Evolutionary conservation across 129 eudicot genomes (phyloP), one percentile per base, ranked within the genome.

Genomic region (Smallanthus sonchifolius): DNA sequence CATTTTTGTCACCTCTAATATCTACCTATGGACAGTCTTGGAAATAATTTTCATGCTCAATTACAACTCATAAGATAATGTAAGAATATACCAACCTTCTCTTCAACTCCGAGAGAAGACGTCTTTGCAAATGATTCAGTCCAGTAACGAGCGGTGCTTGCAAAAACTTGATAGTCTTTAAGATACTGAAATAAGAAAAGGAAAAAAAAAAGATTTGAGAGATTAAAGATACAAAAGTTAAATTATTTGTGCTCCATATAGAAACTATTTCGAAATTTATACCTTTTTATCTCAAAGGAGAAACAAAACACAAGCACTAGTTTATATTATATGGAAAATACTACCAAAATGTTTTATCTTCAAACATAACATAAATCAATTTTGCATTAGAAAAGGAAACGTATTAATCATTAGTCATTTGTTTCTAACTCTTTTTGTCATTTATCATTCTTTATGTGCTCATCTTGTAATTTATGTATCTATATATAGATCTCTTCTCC

Each of bases 101-200:
- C 98, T 82, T 93, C 96, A 49, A 83, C 77, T 45, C 92, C 92
- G 34, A 83, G 83, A 74, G 92, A 77, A 7, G 92, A 85, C n/a
- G 85, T 52, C 78, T 72, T 93, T 6, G 98, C 97, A 83, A 86
- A 93, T 37, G 95, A 80, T 77, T 90, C 96, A 0, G 98, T 90
- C 98, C 96, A 93, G 78, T 92, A 92, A 61, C 96, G 96, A 70
- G 98, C 96, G 11, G 98, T 93, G 81, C 88, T 80, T 59, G 81
- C 87, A 66, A 86, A 93, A 30, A 89, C 86, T 48, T 83, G 86
- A 68, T 93, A 86, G 59, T 90, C 96, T 80, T 65, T 81, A 19
- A 87, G 91, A 84, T 86, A 93, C 98, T 93, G 84, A 60, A 75
- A 42, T 30, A 51, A 54, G 51, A 70, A 30, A 64, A 78, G 16